These are phyloP conservation scores for Quercus parvula DNA, from an alignment of 306 rosid species.

Conservation along the genomic window DNA sequence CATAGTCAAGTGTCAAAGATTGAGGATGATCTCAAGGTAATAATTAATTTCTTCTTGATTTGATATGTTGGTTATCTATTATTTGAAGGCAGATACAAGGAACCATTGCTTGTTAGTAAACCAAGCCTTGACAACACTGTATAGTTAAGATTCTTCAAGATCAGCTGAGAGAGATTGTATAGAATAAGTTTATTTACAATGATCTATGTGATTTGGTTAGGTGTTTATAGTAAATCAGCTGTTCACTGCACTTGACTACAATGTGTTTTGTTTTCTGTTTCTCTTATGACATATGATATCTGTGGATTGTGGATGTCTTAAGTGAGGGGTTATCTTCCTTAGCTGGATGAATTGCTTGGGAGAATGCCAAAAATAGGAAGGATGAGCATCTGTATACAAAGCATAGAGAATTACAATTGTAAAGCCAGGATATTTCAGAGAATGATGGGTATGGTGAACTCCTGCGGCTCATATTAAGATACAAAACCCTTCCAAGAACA, in stretches of 20 bases:
- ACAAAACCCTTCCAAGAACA: neutral
- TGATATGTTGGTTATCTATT: conserved; percentile 4
- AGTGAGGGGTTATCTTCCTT: neutral
- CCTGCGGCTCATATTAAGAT: neutral
- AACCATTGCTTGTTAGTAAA: neutral
- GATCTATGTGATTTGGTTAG: neutral
- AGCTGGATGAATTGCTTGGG: neutral
- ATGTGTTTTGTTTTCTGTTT: neutral
- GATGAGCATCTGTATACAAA: neutral
- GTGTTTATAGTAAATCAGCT: neutral
- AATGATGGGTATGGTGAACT: neutral
- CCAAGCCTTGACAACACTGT: neutral
- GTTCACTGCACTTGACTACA: neutral
- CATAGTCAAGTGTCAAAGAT: conserved; percentile 86
- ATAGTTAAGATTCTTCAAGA: neutral
- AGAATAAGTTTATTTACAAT: neutral
- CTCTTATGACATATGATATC: neutral
- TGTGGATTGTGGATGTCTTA: neutral
- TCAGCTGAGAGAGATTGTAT: too few relatives aligned
- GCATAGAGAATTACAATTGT: neutral
- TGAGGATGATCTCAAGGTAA: conserved; percentile 94
- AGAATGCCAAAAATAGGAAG: neutral
- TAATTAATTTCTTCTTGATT: neutral
- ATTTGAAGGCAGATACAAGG: conserved; percentile 14
- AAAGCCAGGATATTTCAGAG: neutral